Conservation (phyloP, 345 rosid genomes). For the Garcia nutans region DNA sequence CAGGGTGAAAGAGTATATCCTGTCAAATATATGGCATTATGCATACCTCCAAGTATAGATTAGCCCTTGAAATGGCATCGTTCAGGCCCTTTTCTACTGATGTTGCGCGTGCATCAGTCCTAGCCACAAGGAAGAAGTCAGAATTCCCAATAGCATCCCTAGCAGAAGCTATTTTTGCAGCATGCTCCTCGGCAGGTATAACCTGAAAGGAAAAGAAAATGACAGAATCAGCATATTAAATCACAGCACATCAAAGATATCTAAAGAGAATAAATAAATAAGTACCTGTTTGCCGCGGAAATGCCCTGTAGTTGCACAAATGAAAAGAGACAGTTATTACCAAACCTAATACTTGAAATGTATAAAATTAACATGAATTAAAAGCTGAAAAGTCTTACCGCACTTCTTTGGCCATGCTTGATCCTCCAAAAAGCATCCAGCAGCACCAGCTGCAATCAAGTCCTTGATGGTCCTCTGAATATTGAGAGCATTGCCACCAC, state of each 20-base stretch:
- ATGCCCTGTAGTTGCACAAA: conserved; percentile 36
- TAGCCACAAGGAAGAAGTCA: conserved; percentile 53
- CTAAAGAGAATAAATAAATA: neutral
- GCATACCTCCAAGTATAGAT: conserved; percentile 50
- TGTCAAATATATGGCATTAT: neutral
- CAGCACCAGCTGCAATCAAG: conserved; percentile 56
- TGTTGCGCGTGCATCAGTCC: conserved; percentile 50
- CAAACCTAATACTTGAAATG: neutral
- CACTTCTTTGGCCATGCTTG: conserved; percentile 68
- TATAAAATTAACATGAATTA: conserved; percentile 4
- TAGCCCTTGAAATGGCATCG: conserved; percentile 55
- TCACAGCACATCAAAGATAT: neutral
- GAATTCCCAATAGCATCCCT: conserved; percentile 55
- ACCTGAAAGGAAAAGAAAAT: conserved; percentile 21
- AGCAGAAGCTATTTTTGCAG: conserved; percentile 51
- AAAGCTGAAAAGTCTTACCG: conserved; percentile 32
- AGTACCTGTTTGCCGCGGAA: conserved; percentile 58
- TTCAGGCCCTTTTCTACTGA: conserved; percentile 49
- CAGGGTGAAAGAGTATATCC: too few species aligned
- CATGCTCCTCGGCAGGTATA: conserved; percentile 57
- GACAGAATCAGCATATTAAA: neutral
- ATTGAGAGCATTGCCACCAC: conserved; percentile 57
- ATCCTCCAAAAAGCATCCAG: conserved; percentile 68
- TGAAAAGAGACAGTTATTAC: neutral
- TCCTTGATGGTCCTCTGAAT: conserved; percentile 56